These are phyloP conservation scores for Nyctanthes arbortristis DNA, from an alignment of 257 asterid species.

Conservation along the genomic window DNA sequence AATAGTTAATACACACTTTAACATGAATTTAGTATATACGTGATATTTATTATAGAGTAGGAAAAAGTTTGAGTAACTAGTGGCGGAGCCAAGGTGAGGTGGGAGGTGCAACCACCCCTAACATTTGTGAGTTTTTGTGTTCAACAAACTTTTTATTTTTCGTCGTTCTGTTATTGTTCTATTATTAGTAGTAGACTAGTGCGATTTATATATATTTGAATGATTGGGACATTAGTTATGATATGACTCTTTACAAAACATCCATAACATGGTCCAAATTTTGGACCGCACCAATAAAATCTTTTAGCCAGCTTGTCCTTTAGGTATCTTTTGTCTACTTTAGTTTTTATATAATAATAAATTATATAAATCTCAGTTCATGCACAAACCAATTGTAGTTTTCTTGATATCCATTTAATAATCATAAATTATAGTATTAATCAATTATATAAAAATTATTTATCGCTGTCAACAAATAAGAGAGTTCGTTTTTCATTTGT, in stretches of 20 bases:
- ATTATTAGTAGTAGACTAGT: background rate
- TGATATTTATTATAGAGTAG: too few relatives aligned
- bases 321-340: slow-evolving; percentile 28
- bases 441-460: background rate
- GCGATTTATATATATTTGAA: too few relatives aligned
- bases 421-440: background rate
- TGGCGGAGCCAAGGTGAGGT: too few relatives aligned
- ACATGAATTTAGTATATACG: too few relatives aligned
- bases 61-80: too few relatives aligned
- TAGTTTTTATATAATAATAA: slow-evolving; percentile 17
- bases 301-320: slow-evolving; percentile 38
- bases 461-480: slow-evolving; percentile 1
- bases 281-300: slow-evolving; percentile 41
- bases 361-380: slow-evolving; percentile 28
- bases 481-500: background rate
- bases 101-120: too few relatives aligned
- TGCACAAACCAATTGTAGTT: slow-evolving; percentile 22
- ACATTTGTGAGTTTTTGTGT: too few relatives aligned
- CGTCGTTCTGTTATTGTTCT: background rate
- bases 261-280: slow-evolving; percentile 32
- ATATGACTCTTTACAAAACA: slow-evolving; percentile 9
- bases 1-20: too few relatives aligned
- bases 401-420: slow-evolving; percentile 10
- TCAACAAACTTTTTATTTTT: background rate
- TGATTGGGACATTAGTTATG: background rate